Base-by-base conservation (phyloP, 2,329 filamentous ascomycete genomes). In the Rachicladosporium sp. region DNA sequence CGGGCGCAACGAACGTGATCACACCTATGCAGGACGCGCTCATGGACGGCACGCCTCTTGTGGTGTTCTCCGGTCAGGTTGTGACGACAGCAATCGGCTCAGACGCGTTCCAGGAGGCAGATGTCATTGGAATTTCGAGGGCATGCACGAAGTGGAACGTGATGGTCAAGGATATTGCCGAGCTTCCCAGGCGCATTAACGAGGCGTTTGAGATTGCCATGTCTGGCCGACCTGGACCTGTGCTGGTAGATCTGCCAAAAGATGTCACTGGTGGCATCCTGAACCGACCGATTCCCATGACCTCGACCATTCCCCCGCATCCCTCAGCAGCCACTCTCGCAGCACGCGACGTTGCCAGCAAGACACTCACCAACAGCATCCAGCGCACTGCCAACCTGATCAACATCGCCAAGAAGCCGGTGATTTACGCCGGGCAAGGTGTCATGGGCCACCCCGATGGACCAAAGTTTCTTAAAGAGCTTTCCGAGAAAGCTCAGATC, bases 121-220 rank as follows among this genome's bases (percentile, higher is more conserved):
- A 98, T 58, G 80, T 93, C 29, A 71, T 95, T 43, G 89, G 89
- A 51, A 96, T 98, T 61, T 93, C 86, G 29, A 76, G 89, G 55
- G 80, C 88, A 12, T 95, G 88, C 72, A 95, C 88, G 51, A 96
- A 96, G 70, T 98, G 91, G 91, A 96, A 96, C 55, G 86, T 93
- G 44, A 93, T 96, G 87, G 86, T 95, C 36, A 95, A 93, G 73
- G 89, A 81, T 61, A 79, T 94, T 40, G 87, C 85, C 37, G 91
- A 98, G 65, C 72, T 98, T 41, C 91, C 91, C 37, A 78, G 84
- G 54, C 77, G 89, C 49, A 96, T 96, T 58, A 94, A 95, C 62
- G 91, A 96, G 67, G 91, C 91, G 36, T 96, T 96, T 57, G 88
- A 96, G 67, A 96, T 96, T 58, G 91, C 91, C 31, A 96, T 86